phyloP scores from a whole-genome alignment of 2,329 filamentous ascomycete genomes.

The Phialophora tarda region DNA sequence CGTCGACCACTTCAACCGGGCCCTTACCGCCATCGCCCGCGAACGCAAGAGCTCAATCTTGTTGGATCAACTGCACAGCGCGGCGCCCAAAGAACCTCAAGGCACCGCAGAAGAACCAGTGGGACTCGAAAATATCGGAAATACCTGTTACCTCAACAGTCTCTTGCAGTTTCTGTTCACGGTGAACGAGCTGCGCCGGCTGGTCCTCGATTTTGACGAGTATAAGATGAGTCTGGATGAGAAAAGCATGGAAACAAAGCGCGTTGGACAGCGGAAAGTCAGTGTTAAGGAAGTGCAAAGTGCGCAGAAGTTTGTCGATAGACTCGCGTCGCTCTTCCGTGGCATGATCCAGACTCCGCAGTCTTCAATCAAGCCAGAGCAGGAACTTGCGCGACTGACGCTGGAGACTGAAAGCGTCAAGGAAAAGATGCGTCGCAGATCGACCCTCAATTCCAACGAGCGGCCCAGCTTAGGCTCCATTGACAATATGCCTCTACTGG shows the following conservation, averaged over 20 bases:
- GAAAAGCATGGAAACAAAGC: constrained; percentile 67
- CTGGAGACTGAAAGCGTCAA: constrained; percentile 67
- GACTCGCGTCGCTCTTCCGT: constrained; percentile 72
- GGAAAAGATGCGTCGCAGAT: constrained; percentile 56
- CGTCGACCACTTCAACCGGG: constrained; percentile 53
- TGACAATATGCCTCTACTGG: constrained; percentile 31
- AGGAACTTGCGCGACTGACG: constrained; percentile 79
- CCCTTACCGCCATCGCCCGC: constrained; percentile 55
- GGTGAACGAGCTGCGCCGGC: constrained; percentile 76
- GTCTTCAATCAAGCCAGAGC: constrained; percentile 70
- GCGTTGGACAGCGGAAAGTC: constrained; percentile 76
- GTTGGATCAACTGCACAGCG: constrained; percentile 34
- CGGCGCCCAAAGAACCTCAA: constrained; percentile 34
- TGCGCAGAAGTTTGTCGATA: constrained; percentile 77
- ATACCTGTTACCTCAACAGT: constrained; percentile 98
- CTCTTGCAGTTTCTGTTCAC: constrained; percentile 95
- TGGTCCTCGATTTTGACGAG: constrained; percentile 77
- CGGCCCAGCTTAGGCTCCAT: constrained; percentile 39
- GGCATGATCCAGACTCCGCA: constrained; percentile 69
- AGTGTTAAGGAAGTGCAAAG: constrained; percentile 62
- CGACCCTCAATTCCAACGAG: constrained; percentile 43
- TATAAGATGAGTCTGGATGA: constrained; percentile 71
- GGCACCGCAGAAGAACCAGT: constrained; percentile 69
- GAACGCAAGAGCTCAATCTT: constrained; percentile 48
- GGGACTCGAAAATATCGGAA: constrained; percentile 90